Base-by-base conservation (phyloP, 441 rosid species). In the Sinapis alba region DNA sequence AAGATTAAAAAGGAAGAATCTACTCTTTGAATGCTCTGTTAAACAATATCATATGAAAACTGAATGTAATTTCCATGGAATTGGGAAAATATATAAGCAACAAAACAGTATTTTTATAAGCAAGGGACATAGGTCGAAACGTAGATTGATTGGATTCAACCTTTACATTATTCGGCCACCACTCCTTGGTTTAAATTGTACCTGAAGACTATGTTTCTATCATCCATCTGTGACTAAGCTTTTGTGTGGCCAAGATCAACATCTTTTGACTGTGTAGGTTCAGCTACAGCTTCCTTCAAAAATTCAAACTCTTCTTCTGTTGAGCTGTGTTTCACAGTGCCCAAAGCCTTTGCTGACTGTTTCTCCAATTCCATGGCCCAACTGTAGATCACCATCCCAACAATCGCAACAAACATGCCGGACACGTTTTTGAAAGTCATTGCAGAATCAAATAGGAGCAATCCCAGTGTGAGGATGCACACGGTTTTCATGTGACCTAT, bases 401-500 rank as follows among this genome's bases (percentile, higher is more conserved):
- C 77, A 15, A 93, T 79, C 5, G 97, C 93, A 51, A 89, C 78
- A 30, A 83, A 6, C 98, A 93, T 93, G 34, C 98, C 98, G 41
- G 84, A 74, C 41, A 90, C 87, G 85, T 89, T 93, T 81, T 93
- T 90, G 79, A 93, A 80, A 24, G 91, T 89, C 82, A 93, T 69
- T 56, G 77, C 85, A 0, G 98, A 93, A 73, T 90, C 93, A 54
- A 93, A 93, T 2, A 93, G 84, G 16, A 89, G 73, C 98, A 97
- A 93, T n/a, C 98, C 98, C 21, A 93, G 73, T 2, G 90, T 87
- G 53, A 93, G 89, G 61, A 93, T 92, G 24, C 97, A 90, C 26
- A 93, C 86, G 0, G 97, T 93, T 77, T 93, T 93, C 97, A 90
- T 90, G 88, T 93, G 98, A 61, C 98, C 98, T 28, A 92, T 70